Evolutionary conservation across 2,329 filamentous ascomycete species (phyloP).

Genomic region (Aspergillus viridinutans): DNA sequence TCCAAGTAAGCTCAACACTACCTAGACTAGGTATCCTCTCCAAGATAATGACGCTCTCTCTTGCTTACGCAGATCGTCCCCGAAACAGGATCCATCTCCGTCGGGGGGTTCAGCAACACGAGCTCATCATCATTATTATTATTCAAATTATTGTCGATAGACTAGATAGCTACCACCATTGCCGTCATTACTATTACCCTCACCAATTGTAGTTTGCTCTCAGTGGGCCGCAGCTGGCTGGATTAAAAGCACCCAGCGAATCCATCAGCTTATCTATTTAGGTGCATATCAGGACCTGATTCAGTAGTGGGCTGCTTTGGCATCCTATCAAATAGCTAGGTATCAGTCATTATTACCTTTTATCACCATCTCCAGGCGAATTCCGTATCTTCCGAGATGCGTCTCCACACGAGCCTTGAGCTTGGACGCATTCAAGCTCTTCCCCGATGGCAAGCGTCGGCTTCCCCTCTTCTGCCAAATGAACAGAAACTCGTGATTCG

Average conservation of each 20-base stretch:
- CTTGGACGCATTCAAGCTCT: neutral
- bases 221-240: neutral
- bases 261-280: neutral
- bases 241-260: neutral
- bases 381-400: neutral
- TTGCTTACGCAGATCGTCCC: neutral
- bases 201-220: neutral
- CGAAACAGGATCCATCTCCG: neutral
- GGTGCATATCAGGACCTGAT: neutral
- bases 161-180: neutral
- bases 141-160: too few relatives aligned
- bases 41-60: neutral
- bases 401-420: neutral
- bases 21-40: too few relatives aligned
- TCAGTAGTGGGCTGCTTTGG: too few relatives aligned
- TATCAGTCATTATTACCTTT: too few relatives aligned
- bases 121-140: too few relatives aligned
- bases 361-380: neutral
- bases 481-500: neutral
- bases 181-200: neutral
- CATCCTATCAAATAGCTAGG: too few relatives aligned
- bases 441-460: neutral
- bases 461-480: neutral
- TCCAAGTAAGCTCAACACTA: too few relatives aligned
- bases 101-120: neutral